These are phyloP conservation scores for Penicillium diatomitis DNA, from an alignment of 495 filamentous ascomycete genomes.

Conservation along the genomic window DNA sequence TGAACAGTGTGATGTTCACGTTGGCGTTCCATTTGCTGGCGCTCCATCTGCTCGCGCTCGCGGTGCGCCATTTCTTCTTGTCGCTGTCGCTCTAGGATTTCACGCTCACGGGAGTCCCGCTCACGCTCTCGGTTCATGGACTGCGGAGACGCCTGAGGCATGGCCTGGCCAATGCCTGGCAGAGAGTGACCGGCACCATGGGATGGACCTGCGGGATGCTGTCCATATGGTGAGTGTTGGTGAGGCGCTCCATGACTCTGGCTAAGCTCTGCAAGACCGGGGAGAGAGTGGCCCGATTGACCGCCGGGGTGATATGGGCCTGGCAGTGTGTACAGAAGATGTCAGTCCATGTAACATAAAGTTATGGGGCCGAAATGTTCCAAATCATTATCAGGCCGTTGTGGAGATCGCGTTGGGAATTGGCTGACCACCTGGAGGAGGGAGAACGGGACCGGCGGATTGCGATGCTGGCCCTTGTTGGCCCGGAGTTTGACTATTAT, in stretches of 20 bases:
- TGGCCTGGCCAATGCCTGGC: conserved; percentile 42
- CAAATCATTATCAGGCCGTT: neutral
- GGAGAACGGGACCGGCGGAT: conserved; percentile 39
- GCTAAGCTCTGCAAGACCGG: conserved; percentile 42
- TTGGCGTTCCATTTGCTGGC: conserved; percentile 49
- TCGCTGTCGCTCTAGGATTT: conserved; percentile 39
- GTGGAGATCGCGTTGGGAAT: neutral
- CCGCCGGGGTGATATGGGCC: conserved; percentile 34
- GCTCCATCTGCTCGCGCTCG: conserved; percentile 60
- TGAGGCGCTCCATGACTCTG: conserved; percentile 41
- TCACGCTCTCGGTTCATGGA: conserved; percentile 44
- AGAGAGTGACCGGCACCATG: conserved; percentile 41
- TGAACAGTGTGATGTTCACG: conserved; percentile 64
- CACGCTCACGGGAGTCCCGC: conserved; percentile 41
- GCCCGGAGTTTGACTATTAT: conserved; percentile 33
- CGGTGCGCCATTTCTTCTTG: conserved; percentile 52
- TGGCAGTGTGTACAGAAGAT: conserved; percentile 11
- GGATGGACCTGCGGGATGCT: conserved; percentile 31
- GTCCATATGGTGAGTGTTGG: conserved; percentile 39
- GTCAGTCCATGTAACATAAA: conserved; percentile 14
- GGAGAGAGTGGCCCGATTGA: conserved; percentile 43
- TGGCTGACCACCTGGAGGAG: conserved; percentile 40
- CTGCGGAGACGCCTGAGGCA: conserved; percentile 45
- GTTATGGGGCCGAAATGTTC: too few relatives aligned
- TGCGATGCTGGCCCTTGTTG: conserved; percentile 41